Conservation (phyloP, 1,284 basidiomycete genomes). For the Acaromyces ingoldii region DNA sequence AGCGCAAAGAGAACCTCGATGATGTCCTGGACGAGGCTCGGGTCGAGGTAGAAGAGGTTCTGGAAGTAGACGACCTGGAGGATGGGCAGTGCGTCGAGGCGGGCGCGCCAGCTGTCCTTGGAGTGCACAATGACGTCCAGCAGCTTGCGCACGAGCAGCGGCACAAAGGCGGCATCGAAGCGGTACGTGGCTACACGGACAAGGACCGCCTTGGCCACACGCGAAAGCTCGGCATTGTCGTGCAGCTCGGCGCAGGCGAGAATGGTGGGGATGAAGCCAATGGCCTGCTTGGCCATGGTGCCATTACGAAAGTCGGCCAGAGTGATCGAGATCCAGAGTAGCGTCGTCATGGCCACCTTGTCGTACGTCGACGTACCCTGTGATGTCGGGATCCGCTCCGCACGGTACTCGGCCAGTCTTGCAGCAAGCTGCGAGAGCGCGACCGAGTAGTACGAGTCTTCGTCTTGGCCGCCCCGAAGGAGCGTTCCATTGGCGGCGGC, state of each 20-base stretch:
- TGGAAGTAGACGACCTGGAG: constrained; percentile 50
- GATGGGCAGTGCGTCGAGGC: constrained; percentile 42
- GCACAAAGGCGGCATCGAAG: constrained; percentile 13
- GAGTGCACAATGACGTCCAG: constrained; percentile 30
- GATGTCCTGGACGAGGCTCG: constrained; percentile 23
- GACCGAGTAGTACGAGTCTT: constrained; percentile 40
- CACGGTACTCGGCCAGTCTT: constrained; percentile 44
- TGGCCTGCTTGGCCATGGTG: constrained; percentile 33
- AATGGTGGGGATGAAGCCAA: constrained; percentile 44
- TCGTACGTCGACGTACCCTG: constrained; percentile 51
- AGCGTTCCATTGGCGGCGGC: constrained; percentile 56
- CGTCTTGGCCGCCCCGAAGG: constrained; percentile 55
- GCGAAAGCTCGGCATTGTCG: constrained; percentile 45
- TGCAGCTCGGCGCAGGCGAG: constrained; percentile 47
- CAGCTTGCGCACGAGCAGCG: constrained; percentile 28
- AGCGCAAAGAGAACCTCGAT: constrained; percentile 37
- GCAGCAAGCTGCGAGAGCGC: constrained; percentile 57
- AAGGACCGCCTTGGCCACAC: constrained; percentile 33
- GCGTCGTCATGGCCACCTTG: constrained; percentile 34
- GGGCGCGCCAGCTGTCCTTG: constrained; percentile 42
- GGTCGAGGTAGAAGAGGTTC: constrained; percentile 43
- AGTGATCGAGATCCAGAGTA: constrained; percentile 44
- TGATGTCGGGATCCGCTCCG: constrained; percentile 50
- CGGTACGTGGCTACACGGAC: constrained; percentile 40
- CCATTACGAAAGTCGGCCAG: constrained; percentile 46